Percentiles rank a stretch among this genome's conserved stretches.
Conservation (phyloP, 768 basidiomycete genomes). For the Rubroboletus satanas region DNA sequence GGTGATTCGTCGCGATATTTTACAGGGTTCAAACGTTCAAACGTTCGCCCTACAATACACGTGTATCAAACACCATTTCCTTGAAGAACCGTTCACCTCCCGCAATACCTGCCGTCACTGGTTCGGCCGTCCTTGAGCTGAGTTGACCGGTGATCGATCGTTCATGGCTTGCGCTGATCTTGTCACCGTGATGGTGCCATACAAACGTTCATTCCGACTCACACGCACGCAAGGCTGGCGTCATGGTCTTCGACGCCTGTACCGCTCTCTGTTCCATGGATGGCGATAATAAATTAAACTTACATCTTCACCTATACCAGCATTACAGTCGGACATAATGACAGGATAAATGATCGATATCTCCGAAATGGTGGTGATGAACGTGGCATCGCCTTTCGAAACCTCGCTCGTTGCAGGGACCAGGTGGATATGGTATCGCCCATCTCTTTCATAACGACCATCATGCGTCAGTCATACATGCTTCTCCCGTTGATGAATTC, state of each 20-base stretch:
- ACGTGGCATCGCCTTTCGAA: slow-evolving; percentile 1
- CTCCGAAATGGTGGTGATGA: neutral
- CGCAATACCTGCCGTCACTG: neutral
- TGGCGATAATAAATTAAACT: neutral
- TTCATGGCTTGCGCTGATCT: neutral
- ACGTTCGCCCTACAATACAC: slow-evolving; percentile 12
- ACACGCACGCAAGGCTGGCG: neutral
- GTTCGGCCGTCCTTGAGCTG: neutral
- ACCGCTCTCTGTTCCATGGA: neutral
- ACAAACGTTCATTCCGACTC: neutral
- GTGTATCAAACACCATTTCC: slow-evolving; percentile 11
- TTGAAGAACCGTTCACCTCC: slow-evolving; percentile 1
- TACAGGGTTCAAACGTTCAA: slow-evolving; percentile 10
- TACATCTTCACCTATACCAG: slow-evolving; percentile 1
- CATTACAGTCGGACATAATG: neutral
- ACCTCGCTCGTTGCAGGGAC: slow-evolving; percentile 1
- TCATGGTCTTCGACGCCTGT: neutral
- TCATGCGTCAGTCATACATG: neutral
- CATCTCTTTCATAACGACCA: neutral
- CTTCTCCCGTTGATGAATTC: neutral
- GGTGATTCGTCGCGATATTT: slow-evolving; percentile 1
- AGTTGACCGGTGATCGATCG: slow-evolving; percentile 9
- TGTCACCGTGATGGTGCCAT: slow-evolving; percentile 1
- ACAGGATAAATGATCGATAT: neutral
- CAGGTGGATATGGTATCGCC: neutral